Conservation (phyloP, 768 basidiomycete genomes). For the Leccinum ochraceum region DNA sequence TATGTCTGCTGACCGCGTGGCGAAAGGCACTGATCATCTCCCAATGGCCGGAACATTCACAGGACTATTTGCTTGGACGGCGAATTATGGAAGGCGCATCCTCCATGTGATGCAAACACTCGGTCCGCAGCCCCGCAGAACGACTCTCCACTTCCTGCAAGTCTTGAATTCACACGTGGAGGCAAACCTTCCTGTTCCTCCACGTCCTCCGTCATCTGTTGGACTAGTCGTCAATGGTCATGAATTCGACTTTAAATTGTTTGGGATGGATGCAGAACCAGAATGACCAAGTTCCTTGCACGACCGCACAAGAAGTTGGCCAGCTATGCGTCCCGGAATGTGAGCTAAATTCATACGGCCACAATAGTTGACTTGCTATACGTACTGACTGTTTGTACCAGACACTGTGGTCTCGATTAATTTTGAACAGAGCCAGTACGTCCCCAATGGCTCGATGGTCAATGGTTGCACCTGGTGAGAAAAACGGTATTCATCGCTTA, state of each 20-base stretch:
- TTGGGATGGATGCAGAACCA: slow-evolving; percentile 13
- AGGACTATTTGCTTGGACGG: slow-evolving; percentile 1
- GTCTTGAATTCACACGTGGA: neutral
- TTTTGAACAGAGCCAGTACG: slow-evolving; percentile 22
- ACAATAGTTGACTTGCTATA: neutral
- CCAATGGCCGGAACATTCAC: slow-evolving; percentile 4
- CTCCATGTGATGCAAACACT: neutral
- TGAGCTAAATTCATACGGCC: slow-evolving; percentile 8
- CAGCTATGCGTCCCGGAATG: slow-evolving; percentile 19
- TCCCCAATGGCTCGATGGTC: slow-evolving; percentile 17
- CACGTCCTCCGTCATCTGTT: neutral
- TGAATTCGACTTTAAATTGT: slow-evolving; percentile 17
- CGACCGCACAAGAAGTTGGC: slow-evolving; percentile 18
- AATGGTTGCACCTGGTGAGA: slow-evolving; percentile 29
- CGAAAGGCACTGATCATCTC: neutral
- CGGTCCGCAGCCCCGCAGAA: slow-evolving; percentile 7
- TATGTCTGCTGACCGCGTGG: neutral
- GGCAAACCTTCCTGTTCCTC: neutral
- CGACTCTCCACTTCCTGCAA: neutral
- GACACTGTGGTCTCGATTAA: slow-evolving; percentile 15
- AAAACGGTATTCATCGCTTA: neutral
- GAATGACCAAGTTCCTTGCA: slow-evolving; percentile 15
- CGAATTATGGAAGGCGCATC: slow-evolving; percentile 2
- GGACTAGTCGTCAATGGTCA: neutral
- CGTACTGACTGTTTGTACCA: slow-evolving; percentile 4